These are phyloP conservation scores for Berberis vulgaris DNA, from an alignment of 164 flowering plant species.

Conservation along the genomic window DNA sequence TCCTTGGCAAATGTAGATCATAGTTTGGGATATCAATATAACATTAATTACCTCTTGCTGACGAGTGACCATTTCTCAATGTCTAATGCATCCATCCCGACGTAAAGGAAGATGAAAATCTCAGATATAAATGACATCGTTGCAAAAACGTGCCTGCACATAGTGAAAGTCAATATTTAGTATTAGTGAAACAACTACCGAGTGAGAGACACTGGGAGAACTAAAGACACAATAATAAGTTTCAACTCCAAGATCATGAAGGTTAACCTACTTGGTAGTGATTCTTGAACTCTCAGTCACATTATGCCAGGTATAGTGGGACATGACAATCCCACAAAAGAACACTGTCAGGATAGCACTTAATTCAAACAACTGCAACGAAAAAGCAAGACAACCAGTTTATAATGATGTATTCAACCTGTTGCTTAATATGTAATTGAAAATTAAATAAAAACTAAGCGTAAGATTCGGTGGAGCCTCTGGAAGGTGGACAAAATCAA, in stretches of 20 bases:
- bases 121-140: slow-evolving; percentile 82
- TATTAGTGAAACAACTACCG: neutral
- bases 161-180: slow-evolving; percentile 3
- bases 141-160: slow-evolving; percentile 79
- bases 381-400: neutral
- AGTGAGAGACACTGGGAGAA: neutral
- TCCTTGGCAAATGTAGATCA: neutral
- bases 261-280: slow-evolving; percentile 40
- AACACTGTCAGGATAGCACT: slow-evolving; percentile 92
- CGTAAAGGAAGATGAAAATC: slow-evolving; percentile 85
- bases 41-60: slow-evolving; percentile 12
- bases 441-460: neutral
- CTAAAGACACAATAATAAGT: neutral
- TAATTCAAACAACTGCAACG: slow-evolving; percentile 62
- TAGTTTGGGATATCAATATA: neutral
- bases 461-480: neutral
- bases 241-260: neutral
- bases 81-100: slow-evolving; percentile 97
- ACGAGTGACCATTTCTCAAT: slow-evolving; percentile 55
- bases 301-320: slow-evolving; percentile 94
- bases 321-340: slow-evolving; percentile 94
- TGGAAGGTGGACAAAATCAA: neutral
- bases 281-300: slow-evolving; percentile 91
- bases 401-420: neutral
- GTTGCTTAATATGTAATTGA: neutral